Base-by-base conservation (phyloP, 2,329 filamentous ascomycete genomes). In the Epichloe baconii region DNA sequence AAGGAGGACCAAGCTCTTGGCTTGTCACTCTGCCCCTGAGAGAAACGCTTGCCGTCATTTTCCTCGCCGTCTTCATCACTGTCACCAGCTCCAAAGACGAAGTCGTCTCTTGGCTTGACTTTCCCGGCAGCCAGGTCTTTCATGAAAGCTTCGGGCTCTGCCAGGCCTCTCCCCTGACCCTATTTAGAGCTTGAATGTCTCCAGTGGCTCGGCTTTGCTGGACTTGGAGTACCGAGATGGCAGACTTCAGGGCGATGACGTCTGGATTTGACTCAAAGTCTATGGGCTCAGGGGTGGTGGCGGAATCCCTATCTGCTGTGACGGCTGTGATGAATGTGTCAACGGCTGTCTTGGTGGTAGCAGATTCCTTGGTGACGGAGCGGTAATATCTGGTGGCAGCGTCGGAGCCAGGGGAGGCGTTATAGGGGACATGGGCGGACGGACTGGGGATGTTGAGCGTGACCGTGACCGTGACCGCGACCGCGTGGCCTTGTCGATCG, bases 151-250 rank as follows among this genome's bases (percentile, higher is more conserved):
- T 82, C 74, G 0, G 90, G 88, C 55, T 91, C 75, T 7, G 74
- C 73, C 1, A 88, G 68, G 88, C 89, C 3, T 79, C 80, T 17
- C 78, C 71, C 66, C 89, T 91, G 60, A 87, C 78, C 52, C 74
- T 72, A 57, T 82, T 78, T 36, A 96, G 73, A 0, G 77, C 71
- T 58, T 79, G 77, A 48, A 96, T 82, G 68, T 96, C 90, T 45
- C 79, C 77, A 47, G 82, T 72, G 41, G 88, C 88, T 64, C 85
- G 86, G 61, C 83, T 81, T 56, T 83, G 83, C 71, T 97, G 91
- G 57, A 95, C 76, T 69, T 95, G 88, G 45, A 97, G 74, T 48
- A 95, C 82, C 8, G 87, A 85, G 54, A 96, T 88, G 44, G 90
- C 87, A 26, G 86, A 87, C 57, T 85, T 83, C 53, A 96, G 76